These are phyloP conservation scores for Ceratocystiopsis sp. DNA, from an alignment of 2,329 filamentous ascomycete species.

Conservation along the genomic window DNA sequence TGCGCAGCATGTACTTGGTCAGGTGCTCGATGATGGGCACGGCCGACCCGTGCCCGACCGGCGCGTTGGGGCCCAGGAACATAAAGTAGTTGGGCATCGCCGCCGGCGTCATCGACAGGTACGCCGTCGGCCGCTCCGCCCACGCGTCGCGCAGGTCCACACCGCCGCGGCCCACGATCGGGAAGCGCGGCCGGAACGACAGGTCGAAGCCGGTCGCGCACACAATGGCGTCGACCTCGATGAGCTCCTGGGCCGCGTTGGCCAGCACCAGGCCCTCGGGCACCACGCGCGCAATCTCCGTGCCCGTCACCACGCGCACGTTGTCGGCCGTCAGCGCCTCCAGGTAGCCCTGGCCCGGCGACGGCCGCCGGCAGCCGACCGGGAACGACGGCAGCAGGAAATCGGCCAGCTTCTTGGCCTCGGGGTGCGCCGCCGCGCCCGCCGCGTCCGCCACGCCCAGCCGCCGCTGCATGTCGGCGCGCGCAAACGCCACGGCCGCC, in stretches of 20 bases:
- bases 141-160: conserved; percentile 2
- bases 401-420: not conserved
- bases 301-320: conserved; percentile 21
- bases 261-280: conserved; percentile 15
- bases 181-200: conserved; percentile 16
- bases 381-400: conserved; percentile 22
- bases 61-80: not conserved
- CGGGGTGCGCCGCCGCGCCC: conserved; percentile 18
- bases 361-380: conserved; percentile 24
- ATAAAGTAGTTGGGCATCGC: conserved; percentile 8
- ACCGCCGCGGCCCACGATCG: not conserved
- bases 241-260: conserved; percentile 14
- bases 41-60: not conserved
- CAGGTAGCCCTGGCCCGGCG: conserved; percentile 24
- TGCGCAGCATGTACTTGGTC: conserved; percentile 24
- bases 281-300: conserved; percentile 19
- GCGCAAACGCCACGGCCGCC: not conserved
- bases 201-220: conserved; percentile 22
- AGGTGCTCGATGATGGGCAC: conserved; percentile 2
- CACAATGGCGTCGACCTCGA: conserved; percentile 10
- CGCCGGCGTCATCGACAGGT: conserved; percentile 13
- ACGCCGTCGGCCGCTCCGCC: conserved; percentile 18
- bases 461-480: conserved; percentile 1
- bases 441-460: too few species aligned
- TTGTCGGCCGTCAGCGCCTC: conserved; percentile 25